Base-by-base conservation (phyloP, 495 filamentous ascomycete genomes). In the Daldinia vernicosa region DNA sequence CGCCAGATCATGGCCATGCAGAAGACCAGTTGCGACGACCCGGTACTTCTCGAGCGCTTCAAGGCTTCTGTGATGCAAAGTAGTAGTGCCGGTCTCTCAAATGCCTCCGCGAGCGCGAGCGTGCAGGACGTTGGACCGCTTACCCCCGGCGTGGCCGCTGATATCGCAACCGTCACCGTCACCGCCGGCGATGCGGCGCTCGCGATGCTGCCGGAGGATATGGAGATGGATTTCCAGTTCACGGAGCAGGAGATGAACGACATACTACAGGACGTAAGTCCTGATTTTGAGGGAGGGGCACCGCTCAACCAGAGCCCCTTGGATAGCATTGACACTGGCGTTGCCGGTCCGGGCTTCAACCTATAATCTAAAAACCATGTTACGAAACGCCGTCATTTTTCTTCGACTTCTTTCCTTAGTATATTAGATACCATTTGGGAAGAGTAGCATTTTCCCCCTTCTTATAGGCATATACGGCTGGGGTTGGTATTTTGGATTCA, bases 1-100 rank as follows among this genome's bases (percentile, higher is more conserved):
- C 71, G 82, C 14, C 77, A 79, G 50, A 82, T 87, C 35, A 54
- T 84, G 54, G 75, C 79, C 32, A 75, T 74, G 61, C 67, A 74
- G 22, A 66, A 51, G 22, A 86, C 84, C 11, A 70, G 83, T 22
- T 85, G 84, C 7, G 85, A 87, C 47, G 84, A 87, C 70, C 67
- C 55, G 19, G 75, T 80, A 9, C 65, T 87, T 17, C 72, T 87
- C 37, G 80, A 75, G 27, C 83, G 80, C 67, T 87, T 87, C 77
- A 84, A 81, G 69, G 74, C 74, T 7, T 59, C 66, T 22, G 75
- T 85, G n/a, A n/a, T n/a, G 67, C 65, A 54, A 26, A 30, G 63
- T n/a, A n/a, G n/a, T n/a, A n/a, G n/a, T 65, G 22, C 11, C 74
- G 24, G 9, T 47, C 27, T 33, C 53, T 37, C 27, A 8, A 22